Base-by-base conservation (phyloP, 345 rosid genomes). In the Populus tremula region DNA sequence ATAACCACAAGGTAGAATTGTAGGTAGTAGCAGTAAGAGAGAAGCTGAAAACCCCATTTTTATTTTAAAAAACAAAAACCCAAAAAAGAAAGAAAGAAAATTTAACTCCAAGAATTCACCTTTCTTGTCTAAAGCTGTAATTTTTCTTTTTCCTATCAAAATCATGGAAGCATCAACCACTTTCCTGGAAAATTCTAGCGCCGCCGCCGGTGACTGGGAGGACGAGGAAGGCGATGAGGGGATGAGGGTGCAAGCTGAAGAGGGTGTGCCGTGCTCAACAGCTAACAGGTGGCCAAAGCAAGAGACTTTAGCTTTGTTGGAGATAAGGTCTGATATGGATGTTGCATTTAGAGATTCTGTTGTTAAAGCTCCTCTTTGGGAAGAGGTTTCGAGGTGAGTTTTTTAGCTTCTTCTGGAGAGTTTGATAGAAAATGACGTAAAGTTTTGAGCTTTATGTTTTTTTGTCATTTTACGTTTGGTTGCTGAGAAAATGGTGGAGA, bases 101-200 rank as follows among this genome's bases (percentile, higher is more conserved):
- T 71, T 81, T 76, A 54, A 45, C 80, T 73, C 64, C 43, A 77
- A 70, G 23, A 66, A 45, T 74, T 85, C 73, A 67, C 65, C 70
- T 47, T 71, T 36, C 70, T 72, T 81, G 21, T 41, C 77, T 65
- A 36, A 21, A 27, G 71, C 85, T 75, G 83, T 83, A 83, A 85
- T 67, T 78, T 71, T 75, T 65, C 21, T n/a, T 66, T 14, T 21
- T 12, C 43, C 69, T 41, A 17, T 50, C 73, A 5, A 18, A 43
- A 31, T 72, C 54, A 85, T 87, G 89, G 89, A 88, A 77, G 65
- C 43, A 71, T 72, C 88, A 76, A 81, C 89, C 29, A 54, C 70
- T 73, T 67, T 41, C 31, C 86, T 85, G 74, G 88, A 74, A 70
- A 86, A 75, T 67, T 41, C 82, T 23, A 63, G 27, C 39, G 67